phyloP scores from a whole-genome alignment of 352 stramenopile genomes.

The Phytophthora constricta region DNA sequence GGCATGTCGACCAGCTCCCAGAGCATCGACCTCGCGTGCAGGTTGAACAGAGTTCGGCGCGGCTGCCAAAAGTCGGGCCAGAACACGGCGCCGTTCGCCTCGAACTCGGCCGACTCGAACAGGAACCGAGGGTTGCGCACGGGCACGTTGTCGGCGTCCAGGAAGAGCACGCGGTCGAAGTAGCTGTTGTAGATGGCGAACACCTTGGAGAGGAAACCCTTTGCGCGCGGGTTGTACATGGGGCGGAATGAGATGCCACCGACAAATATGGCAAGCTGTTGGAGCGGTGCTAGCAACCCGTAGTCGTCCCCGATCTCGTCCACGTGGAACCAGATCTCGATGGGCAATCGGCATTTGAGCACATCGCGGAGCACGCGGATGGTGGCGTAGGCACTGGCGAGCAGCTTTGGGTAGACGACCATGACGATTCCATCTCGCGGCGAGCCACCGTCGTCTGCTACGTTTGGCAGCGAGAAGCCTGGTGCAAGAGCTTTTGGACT shows the following conservation, averaged over 20 bases:
- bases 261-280: constrained; percentile 17
- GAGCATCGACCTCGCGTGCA: constrained; percentile 43
- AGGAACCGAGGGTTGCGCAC: constrained; percentile 45
- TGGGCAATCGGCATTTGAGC: constrained; percentile 38
- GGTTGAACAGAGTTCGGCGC: constrained; percentile 51
- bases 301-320: constrained; percentile 27
- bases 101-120: constrained; percentile 39
- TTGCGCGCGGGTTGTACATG: constrained; percentile 24
- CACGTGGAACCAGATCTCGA: constrained; percentile 50
- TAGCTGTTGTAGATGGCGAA: constrained; percentile 41
- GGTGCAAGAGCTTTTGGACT: too few species aligned
- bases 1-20: constrained; percentile 46
- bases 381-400: constrained; percentile 36
- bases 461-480: neutral
- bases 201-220: constrained; percentile 46
- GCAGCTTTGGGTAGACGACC: constrained; percentile 46
- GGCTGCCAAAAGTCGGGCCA: constrained; percentile 63
- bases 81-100: constrained; percentile 40
- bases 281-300: constrained; percentile 1
- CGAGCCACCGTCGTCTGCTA: neutral
- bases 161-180: constrained; percentile 41
- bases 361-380: constrained; percentile 30
- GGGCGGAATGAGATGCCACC: constrained; percentile 8
- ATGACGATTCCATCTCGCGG: constrained; percentile 40
- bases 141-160: constrained; percentile 53